Conservation (phyloP, 192 early-diverging fungal species). For the Mortierella hygrophila region DNA sequence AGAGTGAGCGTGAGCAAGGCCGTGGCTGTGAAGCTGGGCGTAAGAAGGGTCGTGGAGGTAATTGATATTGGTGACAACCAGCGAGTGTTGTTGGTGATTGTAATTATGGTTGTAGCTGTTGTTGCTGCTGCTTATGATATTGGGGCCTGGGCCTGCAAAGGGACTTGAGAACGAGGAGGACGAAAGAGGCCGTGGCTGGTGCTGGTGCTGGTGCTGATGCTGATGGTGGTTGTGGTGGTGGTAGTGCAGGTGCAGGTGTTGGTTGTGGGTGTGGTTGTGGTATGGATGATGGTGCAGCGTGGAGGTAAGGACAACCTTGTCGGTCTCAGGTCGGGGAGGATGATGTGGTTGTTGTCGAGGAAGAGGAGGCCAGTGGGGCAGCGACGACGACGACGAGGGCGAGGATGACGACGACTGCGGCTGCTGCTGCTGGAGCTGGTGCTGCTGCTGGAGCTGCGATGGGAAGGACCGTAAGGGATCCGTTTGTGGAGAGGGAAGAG, state of each 20-base stretch:
- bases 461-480: not conserved
- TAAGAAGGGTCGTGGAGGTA: not conserved
- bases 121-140: not conserved
- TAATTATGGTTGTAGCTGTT: not conserved
- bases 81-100: not conserved
- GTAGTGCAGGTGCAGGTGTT: not conserved
- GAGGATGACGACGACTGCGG: not conserved
- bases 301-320: conserved; percentile 17
- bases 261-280: not conserved
- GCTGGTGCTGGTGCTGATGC: not conserved
- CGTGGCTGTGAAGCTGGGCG: not conserved
- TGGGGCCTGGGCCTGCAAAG: not conserved
- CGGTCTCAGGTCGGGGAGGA: conserved; percentile 6
- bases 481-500: not conserved
- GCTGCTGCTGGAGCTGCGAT: conserved; percentile 1
- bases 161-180: not conserved
- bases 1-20: not conserved
- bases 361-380: not conserved
- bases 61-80: not conserved
- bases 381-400: not conserved
- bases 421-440: not conserved
- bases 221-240: not conserved
- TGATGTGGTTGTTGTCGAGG: not conserved
- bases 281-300: not conserved
- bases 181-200: not conserved